These are phyloP conservation scores for Petrea volubilis DNA, from an alignment of 257 asterid genomes.

Conservation along the genomic window DNA sequence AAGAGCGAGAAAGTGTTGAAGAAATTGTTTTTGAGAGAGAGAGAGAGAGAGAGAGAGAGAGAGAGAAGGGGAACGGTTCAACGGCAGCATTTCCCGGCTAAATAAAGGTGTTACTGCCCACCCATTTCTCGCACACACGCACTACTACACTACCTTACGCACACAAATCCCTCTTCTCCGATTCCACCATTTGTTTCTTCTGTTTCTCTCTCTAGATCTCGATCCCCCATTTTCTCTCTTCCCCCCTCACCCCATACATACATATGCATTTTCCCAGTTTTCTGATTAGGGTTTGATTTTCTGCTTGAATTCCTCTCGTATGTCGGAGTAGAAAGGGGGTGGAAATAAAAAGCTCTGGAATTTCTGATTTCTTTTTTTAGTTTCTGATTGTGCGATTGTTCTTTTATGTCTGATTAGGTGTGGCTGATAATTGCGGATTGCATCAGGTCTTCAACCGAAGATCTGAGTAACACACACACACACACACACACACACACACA, in stretches of 20 bases:
- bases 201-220: constrained; percentile 43
- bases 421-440: constrained; percentile 17
- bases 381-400: constrained; percentile 8
- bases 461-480: constrained; percentile 26
- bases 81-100: constrained; percentile 55
- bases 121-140: constrained; percentile 22
- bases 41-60: neutral
- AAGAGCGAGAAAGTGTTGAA: constrained; percentile 22
- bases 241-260: constrained; percentile 22
- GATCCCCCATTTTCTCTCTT: constrained; percentile 41
- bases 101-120: constrained; percentile 32
- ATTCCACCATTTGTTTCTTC: constrained; percentile 11
- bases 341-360: neutral
- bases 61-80: constrained; percentile 33
- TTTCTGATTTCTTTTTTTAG: neutral
- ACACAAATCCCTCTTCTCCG: constrained; percentile 21
- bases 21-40: neutral
- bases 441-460: constrained; percentile 56
- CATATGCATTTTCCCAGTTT: constrained; percentile 15
- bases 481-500: no score
- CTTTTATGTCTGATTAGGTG: constrained; percentile 28
- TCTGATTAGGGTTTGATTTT: constrained; percentile 28
- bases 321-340: neutral
- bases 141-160: constrained; percentile 7
- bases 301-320: constrained; percentile 13